phyloP scores from a whole-genome alignment of 1,139 yeast genomes.

The Meyerozyma carpophila region DNA sequence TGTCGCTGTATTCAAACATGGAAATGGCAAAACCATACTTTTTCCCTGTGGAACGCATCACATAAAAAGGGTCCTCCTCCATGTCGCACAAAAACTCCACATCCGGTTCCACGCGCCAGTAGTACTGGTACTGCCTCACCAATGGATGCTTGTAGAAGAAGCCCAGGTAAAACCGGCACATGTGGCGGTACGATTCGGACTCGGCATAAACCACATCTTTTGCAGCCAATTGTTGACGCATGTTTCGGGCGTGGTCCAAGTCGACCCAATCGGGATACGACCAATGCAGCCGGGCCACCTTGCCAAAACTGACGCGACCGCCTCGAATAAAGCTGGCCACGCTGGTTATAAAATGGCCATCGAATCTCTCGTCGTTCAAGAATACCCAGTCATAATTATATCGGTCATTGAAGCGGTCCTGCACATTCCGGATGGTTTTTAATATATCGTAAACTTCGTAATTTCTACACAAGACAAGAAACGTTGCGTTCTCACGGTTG shows the following conservation, averaged over 20 bases:
- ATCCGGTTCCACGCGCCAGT: conserved; percentile 35
- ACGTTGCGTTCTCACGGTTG: conserved; percentile 4
- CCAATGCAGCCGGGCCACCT: conserved; percentile 27
- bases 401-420: conserved; percentile 5
- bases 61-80: conserved; percentile 22
- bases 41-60: conserved; percentile 17
- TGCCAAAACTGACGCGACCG: conserved; percentile 25
- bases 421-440: conserved; percentile 4
- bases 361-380: conserved; percentile 29
- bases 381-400: conserved; percentile 30
- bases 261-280: conserved; percentile 26
- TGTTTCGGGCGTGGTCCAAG: conserved; percentile 13
- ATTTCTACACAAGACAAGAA: conserved; percentile 5
- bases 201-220: conserved; percentile 21
- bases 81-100: conserved; percentile 25
- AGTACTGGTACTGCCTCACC: conserved; percentile 24
- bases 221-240: conserved; percentile 6
- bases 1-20: conserved; percentile 28
- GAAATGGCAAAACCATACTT: conserved; percentile 22
- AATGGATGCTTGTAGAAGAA: conserved; percentile 29
- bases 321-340: conserved; percentile 16
- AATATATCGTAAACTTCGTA: conserved; percentile 5
- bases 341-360: conserved; percentile 18
- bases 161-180: conserved; percentile 34
- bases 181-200: conserved; percentile 30